Conservation (phyloP, 2,329 filamentous ascomycete species). For the Claviceps sorghi region DNA sequence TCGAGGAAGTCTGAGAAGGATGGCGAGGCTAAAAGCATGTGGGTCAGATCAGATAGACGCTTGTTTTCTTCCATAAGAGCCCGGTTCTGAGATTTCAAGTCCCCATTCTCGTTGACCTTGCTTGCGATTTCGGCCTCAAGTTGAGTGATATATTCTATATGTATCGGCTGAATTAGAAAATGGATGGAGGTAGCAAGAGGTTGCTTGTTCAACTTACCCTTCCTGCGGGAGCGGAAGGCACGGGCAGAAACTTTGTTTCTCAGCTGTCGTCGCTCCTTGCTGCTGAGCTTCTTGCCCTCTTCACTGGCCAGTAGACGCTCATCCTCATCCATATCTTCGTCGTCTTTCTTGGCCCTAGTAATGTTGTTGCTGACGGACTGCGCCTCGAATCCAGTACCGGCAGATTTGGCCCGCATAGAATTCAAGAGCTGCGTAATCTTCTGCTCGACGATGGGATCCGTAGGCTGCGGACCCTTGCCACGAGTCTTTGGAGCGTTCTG, state of each 20-base stretch:
- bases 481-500: constrained; percentile 36
- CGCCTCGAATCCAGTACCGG: constrained; percentile 30
- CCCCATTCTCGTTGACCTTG: constrained; percentile 71
- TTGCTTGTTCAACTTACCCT: constrained; percentile 49
- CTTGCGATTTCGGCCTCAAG: constrained; percentile 77
- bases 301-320: constrained; percentile 89
- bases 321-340: constrained; percentile 98
- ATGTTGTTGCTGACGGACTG: constrained; percentile 48
- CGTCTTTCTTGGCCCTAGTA: constrained; percentile 71
- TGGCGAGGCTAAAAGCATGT: constrained; percentile 65
- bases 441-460: constrained; percentile 68
- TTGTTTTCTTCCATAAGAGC: constrained; percentile 75
- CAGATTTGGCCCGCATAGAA: constrained; percentile 70
- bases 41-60: constrained; percentile 62
- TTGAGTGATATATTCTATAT: constrained; percentile 83
- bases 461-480: constrained; percentile 34
- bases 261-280: constrained; percentile 92
- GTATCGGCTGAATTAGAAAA: neutral
- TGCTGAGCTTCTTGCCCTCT: constrained; percentile 97
- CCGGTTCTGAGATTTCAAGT: constrained; percentile 67
- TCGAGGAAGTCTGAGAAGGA: constrained; percentile 74
- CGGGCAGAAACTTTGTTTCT: constrained; percentile 97
- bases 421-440: constrained; percentile 87
- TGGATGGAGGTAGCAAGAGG: neutral
- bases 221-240: constrained; percentile 93